Evolutionary conservation across 108 stramenopile species (phyloP).

Genomic region (Nitzschia sp.): DNA sequence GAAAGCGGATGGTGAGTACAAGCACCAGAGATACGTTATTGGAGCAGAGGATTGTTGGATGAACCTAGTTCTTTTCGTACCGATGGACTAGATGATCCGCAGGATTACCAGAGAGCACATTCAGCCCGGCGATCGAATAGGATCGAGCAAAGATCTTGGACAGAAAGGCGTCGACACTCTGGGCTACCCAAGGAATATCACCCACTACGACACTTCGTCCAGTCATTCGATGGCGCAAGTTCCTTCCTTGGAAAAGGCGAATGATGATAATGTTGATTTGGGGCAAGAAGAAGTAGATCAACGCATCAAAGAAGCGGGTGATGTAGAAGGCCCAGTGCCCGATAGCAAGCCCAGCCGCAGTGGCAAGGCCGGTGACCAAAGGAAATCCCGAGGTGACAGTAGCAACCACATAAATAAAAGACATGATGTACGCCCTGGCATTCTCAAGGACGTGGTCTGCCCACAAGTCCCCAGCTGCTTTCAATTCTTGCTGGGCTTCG

Average conservation of each 20-base stretch:
- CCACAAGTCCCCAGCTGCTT: conserved; percentile 56
- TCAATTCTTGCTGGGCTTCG: conserved; percentile 13
- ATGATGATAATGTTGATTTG: conserved; percentile 69
- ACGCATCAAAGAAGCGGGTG: conserved; percentile 50
- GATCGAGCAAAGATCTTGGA: conserved; percentile 79
- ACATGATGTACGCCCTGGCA: conserved; percentile 63
- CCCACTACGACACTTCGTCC: conserved; percentile 82
- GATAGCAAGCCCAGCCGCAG: conserved; percentile 33
- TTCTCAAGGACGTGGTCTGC: conserved; percentile 66
- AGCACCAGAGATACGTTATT: background rate
- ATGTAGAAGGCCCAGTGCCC: conserved; percentile 8
- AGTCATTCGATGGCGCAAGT: conserved; percentile 69
- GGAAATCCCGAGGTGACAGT: conserved; percentile 70
- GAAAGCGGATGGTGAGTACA: background rate
- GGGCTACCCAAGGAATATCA: conserved; percentile 77
- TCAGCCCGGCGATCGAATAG: conserved; percentile 72
- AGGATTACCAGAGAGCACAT: conserved; percentile 71
- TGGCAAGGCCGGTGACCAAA: conserved; percentile 46
- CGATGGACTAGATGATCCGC: conserved; percentile 84
- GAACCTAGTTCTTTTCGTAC: no score
- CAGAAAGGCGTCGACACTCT: conserved; percentile 73
- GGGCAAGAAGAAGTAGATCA: conserved; percentile 76
- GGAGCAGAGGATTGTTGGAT: no score
- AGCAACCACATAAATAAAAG: conserved; percentile 57
- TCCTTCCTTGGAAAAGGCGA: conserved; percentile 65